Evolutionary conservation across 768 basidiomycete species (phyloP).

Genomic region (Suillus spraguei): DNA sequence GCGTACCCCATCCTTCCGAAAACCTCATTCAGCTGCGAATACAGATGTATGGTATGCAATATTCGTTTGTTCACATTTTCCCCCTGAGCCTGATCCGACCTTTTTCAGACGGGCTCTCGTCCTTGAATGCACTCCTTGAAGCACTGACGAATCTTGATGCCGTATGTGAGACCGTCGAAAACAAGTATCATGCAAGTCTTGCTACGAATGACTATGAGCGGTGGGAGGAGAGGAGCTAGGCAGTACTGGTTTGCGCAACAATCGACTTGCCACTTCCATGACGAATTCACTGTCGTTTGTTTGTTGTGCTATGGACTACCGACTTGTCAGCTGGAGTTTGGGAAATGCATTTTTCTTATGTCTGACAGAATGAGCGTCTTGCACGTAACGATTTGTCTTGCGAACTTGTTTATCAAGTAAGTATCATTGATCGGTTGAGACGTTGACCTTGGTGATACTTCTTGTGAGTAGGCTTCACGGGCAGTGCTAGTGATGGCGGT

Average conservation of each 20-base stretch:
- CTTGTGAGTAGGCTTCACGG: background rate
- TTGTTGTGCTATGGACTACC: background rate
- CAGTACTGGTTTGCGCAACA: background rate
- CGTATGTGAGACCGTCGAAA: conserved; percentile 71
- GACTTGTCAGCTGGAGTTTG: background rate
- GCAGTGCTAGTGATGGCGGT: background rate
- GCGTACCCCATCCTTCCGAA: conserved; percentile 91
- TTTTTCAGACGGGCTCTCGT: conserved; percentile 77
- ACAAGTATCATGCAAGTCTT: conserved; percentile 65
- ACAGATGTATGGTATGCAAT: conserved; percentile 94
- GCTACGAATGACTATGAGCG: conserved; percentile 54
- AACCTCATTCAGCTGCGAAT: conserved; percentile 96
- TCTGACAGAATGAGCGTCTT: background rate
- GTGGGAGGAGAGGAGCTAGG: conserved; percentile 70
- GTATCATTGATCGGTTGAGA: background rate
- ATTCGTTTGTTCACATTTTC: background rate
- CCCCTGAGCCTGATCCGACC: background rate
- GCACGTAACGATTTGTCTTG: background rate
- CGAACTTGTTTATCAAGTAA: background rate
- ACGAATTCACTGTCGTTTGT: background rate
- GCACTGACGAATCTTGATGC: conserved; percentile 80
- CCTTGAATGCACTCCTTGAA: conserved; percentile 74
- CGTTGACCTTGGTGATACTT: background rate
- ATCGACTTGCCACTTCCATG: background rate
- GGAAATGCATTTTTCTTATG: background rate